These are phyloP conservation scores for Suhomyces choctaworum DNA, from an alignment of 1,139 yeast species.

Conservation along the genomic window DNA sequence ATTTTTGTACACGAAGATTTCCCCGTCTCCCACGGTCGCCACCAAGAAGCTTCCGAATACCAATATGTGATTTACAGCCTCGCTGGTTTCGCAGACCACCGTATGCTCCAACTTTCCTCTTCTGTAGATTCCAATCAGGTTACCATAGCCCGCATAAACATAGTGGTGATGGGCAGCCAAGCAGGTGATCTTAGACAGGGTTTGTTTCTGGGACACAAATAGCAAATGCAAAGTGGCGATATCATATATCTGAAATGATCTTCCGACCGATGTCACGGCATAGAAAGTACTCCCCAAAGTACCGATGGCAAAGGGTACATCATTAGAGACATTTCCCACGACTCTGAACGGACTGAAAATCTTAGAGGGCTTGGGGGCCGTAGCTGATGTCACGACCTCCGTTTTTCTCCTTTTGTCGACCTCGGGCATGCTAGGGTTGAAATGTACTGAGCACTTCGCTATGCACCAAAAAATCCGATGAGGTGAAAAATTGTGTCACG, in stretches of 20 bases:
- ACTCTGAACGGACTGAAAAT: constrained; percentile 50
- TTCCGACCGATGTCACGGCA: constrained; percentile 87
- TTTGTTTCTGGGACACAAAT: constrained; percentile 82
- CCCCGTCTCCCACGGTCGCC: constrained; percentile 53
- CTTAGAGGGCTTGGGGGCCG: constrained; percentile 24
- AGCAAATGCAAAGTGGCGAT: constrained; percentile 83
- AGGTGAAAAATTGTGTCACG: constrained; percentile 7
- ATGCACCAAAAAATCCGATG: constrained; percentile 6
- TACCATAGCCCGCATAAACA: constrained; percentile 77
- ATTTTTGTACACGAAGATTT: constrained; percentile 65
- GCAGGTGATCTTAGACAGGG: constrained; percentile 67
- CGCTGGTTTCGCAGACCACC: constrained; percentile 36
- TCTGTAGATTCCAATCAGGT: constrained; percentile 71
- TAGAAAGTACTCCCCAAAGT: constrained; percentile 86
- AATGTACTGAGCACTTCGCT: neutral
- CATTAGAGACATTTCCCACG: constrained; percentile 71
- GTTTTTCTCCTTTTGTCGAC: constrained; percentile 36
- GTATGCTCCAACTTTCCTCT: constrained; percentile 76
- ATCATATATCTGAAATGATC: constrained; percentile 89
- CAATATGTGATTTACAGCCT: constrained; percentile 49
- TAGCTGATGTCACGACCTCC: constrained; percentile 8
- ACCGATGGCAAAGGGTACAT: constrained; percentile 83
- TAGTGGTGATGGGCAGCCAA: constrained; percentile 81
- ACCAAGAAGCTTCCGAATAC: constrained; percentile 82
- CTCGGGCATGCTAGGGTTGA: constrained; percentile 28